These are phyloP conservation scores for Dillenia suffruticosa DNA, from an alignment of 164 flowering plant species.

Conservation along the genomic window DNA sequence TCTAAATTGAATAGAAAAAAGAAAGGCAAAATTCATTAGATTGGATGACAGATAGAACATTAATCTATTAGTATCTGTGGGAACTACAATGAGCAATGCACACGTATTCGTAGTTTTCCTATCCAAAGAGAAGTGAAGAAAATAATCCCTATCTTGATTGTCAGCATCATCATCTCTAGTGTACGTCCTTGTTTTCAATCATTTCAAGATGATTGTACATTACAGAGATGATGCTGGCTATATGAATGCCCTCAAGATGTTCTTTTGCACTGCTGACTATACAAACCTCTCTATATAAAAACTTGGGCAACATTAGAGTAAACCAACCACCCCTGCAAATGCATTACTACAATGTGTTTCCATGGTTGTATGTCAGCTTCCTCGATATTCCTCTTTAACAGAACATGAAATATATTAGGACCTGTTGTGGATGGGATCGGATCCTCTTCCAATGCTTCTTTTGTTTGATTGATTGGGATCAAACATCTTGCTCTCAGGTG, in stretches of 20 bases:
- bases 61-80: neutral
- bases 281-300: constrained; percentile 16
- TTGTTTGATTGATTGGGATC: constrained; percentile 60
- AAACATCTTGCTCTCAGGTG: constrained; percentile 40
- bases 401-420: constrained; percentile 28
- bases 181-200: constrained; percentile 7
- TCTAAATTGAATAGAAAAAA: too few relatives aligned
- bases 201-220: constrained; percentile 21
- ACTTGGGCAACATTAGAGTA: constrained; percentile 15
- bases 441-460: constrained; percentile 59
- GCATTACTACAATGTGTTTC: constrained; percentile 6
- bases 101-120: constrained; percentile 2
- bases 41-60: too few relatives aligned
- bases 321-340: constrained; percentile 26
- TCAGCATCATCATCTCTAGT: constrained; percentile 12
- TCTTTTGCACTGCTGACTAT: constrained; percentile 15
- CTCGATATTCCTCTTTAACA: too few relatives aligned
- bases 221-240: constrained; percentile 8
- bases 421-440: constrained; percentile 82
- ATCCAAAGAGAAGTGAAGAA: constrained; percentile 1
- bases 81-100: constrained; percentile 10
- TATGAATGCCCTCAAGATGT: neutral
- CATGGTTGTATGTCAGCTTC: constrained; percentile 1
- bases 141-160: constrained; percentile 14
- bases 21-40: too few relatives aligned